Conservation (phyloP, 768 basidiomycete genomes). For the Boletus insuetus region DNA sequence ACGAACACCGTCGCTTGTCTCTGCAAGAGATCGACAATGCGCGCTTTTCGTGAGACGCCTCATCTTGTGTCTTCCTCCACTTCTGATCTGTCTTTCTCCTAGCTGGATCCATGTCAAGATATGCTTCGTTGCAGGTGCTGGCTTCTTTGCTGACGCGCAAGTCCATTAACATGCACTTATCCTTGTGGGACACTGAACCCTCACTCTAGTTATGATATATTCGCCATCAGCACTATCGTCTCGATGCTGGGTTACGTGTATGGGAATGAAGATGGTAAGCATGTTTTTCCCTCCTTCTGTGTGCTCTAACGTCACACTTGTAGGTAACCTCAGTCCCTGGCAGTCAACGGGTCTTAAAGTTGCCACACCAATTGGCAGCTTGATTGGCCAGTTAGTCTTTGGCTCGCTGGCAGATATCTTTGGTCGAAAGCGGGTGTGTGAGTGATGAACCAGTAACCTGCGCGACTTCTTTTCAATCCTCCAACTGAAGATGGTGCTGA, state of each 20-base stretch:
- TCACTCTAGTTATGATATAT: conserved; percentile 62
- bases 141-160: conserved; percentile 86
- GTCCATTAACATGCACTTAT: conserved; percentile 17
- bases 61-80: neutral
- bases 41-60: conserved; percentile 62
- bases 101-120: conserved; percentile 85
- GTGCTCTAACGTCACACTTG: neutral
- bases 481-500: conserved; percentile 41
- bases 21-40: conserved; percentile 85
- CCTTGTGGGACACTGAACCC: neutral
- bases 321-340: conserved; percentile 42
- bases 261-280: conserved; percentile 32
- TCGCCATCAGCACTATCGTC: conserved; percentile 82
- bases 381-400: conserved; percentile 72
- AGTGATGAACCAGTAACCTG: conserved; percentile 28
- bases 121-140: conserved; percentile 65
- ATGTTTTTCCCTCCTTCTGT: neutral
- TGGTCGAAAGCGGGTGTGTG: conserved; percentile 78
- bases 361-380: conserved; percentile 68
- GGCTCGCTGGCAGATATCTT: conserved; percentile 74
- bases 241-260: conserved; percentile 86
- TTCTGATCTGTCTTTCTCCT: neutral
- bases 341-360: conserved; percentile 79
- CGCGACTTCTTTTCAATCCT: neutral
- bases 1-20: conserved; percentile 71